Base-by-base conservation (phyloP, 164 flowering plant species). In the Chloranthus sessilifolius region DNA sequence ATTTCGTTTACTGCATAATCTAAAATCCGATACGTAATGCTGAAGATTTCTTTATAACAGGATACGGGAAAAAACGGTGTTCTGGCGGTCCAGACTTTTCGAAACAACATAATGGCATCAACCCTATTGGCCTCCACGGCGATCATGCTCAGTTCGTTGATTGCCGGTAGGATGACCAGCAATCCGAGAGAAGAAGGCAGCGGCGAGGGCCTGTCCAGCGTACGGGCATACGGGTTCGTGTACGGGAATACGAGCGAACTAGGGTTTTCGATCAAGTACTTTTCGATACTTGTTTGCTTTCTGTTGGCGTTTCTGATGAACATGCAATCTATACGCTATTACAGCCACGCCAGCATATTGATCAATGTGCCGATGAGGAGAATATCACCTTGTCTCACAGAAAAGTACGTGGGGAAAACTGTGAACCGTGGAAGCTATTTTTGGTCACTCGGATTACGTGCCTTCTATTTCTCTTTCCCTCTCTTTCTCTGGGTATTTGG, bases 361-460 rank as follows among this genome's bases (percentile, higher is more conserved):
- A 58, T 50, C 34, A 50, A 49, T 34, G 55, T 43, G 12, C 35
- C 46, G 69, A 2, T 64, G 52, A 4, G 27, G 41, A 11, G 67
- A 31, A 67, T 64, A 1, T 46, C 71, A 21, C 77, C 80, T 6
- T 59, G 65, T 4, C 66, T 73, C 7, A 73, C 77, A 3, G 53
- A 74, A 9, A 80, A 75, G 51, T 85, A 85, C 52, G 82, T 74
- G 21, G 75, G 74, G 0, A 67, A 76, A 50, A 74, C 67, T 52
- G 61, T 85, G 58, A 78, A 83, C 43, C 59, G 82, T 4, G 96
- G 85, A 28, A 75, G 95, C 65, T 53, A 43, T 28, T 85, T 85
- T 43, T 88, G 92, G 95, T 88, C 97, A 0, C 69, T 83, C 11
- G 95, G 95, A 12, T 60, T 88, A 46, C 63, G 89, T 47, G 82